Percentiles rank a stretch among this genome's conserved stretches.
These are phyloP conservation scores for Phytopythium vexans DNA, from an alignment of 352 stramenopile genomes.

Conservation along the genomic window DNA sequence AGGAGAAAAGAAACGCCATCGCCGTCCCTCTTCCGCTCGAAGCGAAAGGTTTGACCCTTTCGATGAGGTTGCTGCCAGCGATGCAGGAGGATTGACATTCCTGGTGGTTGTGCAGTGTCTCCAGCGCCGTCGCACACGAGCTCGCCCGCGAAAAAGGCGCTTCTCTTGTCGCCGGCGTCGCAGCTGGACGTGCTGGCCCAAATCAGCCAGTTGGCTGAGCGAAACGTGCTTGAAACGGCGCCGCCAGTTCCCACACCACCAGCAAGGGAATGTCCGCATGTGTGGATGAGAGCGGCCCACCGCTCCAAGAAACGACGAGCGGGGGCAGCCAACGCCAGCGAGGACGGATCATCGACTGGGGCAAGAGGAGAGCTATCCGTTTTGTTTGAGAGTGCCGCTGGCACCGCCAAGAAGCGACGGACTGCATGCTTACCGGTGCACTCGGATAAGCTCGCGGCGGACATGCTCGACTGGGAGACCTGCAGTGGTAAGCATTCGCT, in stretches of 20 bases:
- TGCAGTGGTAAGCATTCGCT: conserved; percentile 42
- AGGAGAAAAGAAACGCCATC: too few species aligned
- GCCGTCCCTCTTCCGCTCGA: too few species aligned
- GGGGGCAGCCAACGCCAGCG: not conserved
- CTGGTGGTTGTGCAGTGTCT: not conserved
- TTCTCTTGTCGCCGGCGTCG: conserved; percentile 60
- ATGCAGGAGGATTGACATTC: not conserved
- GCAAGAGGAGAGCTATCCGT: not conserved
- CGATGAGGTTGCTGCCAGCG: not conserved
- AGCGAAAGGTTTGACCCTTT: too few species aligned
- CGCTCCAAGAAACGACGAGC: conserved; percentile 1
- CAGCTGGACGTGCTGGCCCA: conserved; percentile 74
- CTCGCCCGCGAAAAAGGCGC: conserved; percentile 6
- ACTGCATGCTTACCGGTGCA: conserved; percentile 8
- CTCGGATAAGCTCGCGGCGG: conserved; percentile 23
- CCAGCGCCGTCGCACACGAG: not conserved
- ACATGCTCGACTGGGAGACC: conserved; percentile 64
- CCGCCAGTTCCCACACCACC: conserved; percentile 1
- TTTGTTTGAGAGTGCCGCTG: not conserved
- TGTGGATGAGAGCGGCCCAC: conserved; percentile 17
- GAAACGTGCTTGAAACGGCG: conserved; percentile 9
- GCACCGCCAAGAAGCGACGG: conserved; percentile 16
- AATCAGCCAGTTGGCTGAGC: conserved; percentile 67
- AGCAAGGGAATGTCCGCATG: conserved; percentile 8
- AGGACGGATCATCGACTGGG: not conserved